Base-by-base conservation (phyloP, 345 rosid genomes). In the Brassica juncea region DNA sequence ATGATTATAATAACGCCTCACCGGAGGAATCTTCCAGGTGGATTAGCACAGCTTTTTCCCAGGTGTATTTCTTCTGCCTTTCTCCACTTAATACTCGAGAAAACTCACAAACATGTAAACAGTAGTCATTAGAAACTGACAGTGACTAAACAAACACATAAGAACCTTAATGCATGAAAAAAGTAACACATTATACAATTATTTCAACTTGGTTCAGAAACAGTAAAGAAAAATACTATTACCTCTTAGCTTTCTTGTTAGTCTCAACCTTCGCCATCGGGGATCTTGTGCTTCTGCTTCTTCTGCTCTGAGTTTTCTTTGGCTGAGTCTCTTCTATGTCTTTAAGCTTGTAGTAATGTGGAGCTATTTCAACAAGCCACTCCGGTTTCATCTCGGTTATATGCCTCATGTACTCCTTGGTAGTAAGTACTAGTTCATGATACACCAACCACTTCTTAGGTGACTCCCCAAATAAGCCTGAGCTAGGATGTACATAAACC, bases 361-460 rank as follows among this genome's bases (percentile, higher is more conserved):
- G 99, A 15, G 97, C 97, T 82, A 95, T 88, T 84, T 95, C 98
- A 42, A 93, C 85, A 81, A 95, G 81, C 98, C 99, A 95, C 52
- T 93, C 96, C 0, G 99, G 99, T 77, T 91, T 91, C 81, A 93
- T 88, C 74, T 95, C 98, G 35, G 94, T 89, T 31, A 87, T 90
- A 85, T 91, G 93, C 86, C 96, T 86, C 98, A 95, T 90, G 70
- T 95, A 95, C 74, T 93, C 98, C 82, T 91, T 95, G 25, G 91
- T 88, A 42, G 99, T 95, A 57, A 95, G 87, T 58, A 95, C 97
- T 76, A 95, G 81, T 70, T 93, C 97, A 79, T 93, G 93, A 81
- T 89, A 95, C 59, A 93, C 80, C 63, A 91, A 89, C 97, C 97
- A 93, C 63, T 94, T 88, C 23, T 66, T 75, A 21, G 93, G 92